Percentiles rank a stretch among this genome's conserved stretches.
Conservation (phyloP, 2,329 filamentous ascomycete genomes). For the Aspergillus latus region DNA sequence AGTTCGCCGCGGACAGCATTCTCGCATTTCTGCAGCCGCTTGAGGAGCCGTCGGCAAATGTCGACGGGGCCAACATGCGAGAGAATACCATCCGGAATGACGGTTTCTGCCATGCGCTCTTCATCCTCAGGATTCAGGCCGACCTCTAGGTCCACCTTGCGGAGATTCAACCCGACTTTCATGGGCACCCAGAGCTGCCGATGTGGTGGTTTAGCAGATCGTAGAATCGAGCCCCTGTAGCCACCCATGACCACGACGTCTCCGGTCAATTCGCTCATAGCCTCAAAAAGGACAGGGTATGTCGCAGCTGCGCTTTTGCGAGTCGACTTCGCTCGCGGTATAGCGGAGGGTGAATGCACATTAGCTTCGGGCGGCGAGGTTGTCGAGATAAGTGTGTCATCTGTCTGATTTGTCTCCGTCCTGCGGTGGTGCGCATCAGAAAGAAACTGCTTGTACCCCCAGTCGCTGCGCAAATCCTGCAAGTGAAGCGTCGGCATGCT, state of each 20-base stretch:
- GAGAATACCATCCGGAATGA: constrained; percentile 85
- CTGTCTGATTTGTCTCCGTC: constrained; percentile 13
- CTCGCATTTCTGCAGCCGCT: constrained; percentile 69
- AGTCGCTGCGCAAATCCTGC: constrained; percentile 39
- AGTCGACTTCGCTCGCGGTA: constrained; percentile 21
- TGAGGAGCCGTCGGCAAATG: constrained; percentile 79
- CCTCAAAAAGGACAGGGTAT: constrained; percentile 55
- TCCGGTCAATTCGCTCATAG: constrained; percentile 70
- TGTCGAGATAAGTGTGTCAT: constrained; percentile 3
- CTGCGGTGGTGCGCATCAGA: constrained; percentile 28
- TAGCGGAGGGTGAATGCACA: neutral
- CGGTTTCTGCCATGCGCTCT: constrained; percentile 75
- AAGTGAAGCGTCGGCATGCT: constrained; percentile 49
- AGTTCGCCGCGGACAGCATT: constrained; percentile 71
- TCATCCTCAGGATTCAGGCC: constrained; percentile 80
- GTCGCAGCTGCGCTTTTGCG: constrained; percentile 26
- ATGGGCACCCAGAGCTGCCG: constrained; percentile 93
- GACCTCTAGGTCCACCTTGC: constrained; percentile 88
- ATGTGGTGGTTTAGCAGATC: constrained; percentile 76
- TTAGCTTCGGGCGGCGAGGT: neutral
- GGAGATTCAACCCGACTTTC: constrained; percentile 86
- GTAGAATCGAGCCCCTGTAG: constrained; percentile 84
- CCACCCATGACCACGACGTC: constrained; percentile 88
- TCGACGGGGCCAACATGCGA: constrained; percentile 89
- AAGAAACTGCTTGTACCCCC: constrained; percentile 34